These are phyloP conservation scores for Oxyria digyna DNA, from an alignment of 148 eudicot species.

Conservation along the genomic window DNA sequence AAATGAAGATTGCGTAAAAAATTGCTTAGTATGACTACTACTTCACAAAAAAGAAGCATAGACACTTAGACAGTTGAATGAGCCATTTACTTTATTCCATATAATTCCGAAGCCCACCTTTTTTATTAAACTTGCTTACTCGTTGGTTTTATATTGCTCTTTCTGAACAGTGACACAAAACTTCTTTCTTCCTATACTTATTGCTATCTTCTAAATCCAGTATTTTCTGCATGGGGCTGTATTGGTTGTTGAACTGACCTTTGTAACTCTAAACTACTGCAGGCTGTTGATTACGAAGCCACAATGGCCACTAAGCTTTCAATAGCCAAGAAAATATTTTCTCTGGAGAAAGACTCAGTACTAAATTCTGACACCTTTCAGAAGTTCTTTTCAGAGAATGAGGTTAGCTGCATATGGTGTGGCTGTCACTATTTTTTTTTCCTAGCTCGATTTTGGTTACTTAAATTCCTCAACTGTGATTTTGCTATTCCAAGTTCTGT, in stretches of 20 bases:
- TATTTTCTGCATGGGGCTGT: background rate
- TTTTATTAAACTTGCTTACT: background rate
- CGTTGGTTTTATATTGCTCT: background rate
- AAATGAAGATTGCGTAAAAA: too few relatives aligned
- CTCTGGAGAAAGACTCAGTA: slow-evolving; percentile 54
- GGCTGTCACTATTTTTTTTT: background rate
- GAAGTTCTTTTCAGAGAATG: slow-evolving; percentile 63
- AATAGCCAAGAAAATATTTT: slow-evolving; percentile 70
- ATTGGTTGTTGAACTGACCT: background rate
- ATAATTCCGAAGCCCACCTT: too few relatives aligned
- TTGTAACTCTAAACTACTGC: slow-evolving; percentile 13
- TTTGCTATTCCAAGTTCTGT: slow-evolving; percentile 4
- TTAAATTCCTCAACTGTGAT: background rate
- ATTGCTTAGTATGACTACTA: too few relatives aligned
- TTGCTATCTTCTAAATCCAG: too few relatives aligned
- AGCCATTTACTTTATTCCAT: too few relatives aligned
- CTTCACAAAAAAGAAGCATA: too few relatives aligned
- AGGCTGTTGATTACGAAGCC: slow-evolving; percentile 94
- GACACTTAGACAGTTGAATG: too few relatives aligned
- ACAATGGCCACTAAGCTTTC: slow-evolving; percentile 76
- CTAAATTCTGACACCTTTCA: slow-evolving; percentile 54
- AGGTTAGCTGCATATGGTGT: slow-evolving; percentile 32
- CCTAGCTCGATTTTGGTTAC: background rate
- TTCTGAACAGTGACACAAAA: too few relatives aligned
- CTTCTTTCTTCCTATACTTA: too few relatives aligned